Evolutionary conservation across 2,329 filamentous ascomycete genomes (phyloP), one percentile per base, ranked within the genome.

Genomic region (Macroventuria anomochaeta): DNA sequence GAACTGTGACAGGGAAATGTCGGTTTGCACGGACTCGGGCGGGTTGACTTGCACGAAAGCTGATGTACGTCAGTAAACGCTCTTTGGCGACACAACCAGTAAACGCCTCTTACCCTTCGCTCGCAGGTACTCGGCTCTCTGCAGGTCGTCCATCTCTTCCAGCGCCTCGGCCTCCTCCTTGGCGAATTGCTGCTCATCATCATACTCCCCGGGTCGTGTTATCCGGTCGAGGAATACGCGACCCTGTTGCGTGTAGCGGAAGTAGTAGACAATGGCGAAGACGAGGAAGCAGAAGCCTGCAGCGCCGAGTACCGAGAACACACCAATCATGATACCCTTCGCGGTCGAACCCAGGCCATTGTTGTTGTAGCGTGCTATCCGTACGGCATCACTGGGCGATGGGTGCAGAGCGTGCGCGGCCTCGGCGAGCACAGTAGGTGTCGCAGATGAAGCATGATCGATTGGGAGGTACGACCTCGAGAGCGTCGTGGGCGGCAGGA

Each of bases 1-100:
- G 74, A 96, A 97, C 74, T 99, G 95, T 29, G 95, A 97, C 60
- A 99, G 80, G 18, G 95, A 97, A 61, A 99, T 99, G 72, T 99
- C 95, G 63, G 95, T 97, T 69, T 95, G 92, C 53, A 93, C 80
- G 7, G 95, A 97, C 75, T 99, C 95, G 61, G 95, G 92, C 3
- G 93, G 95, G 71, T 97, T 97, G 50, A 88, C 91, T 74, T 95
- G 88, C 58, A 97, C 87, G 72, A 96, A 99, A 26, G 93, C 95
- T 99, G 46, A 26, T 26, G 21, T 7, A 7, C 25, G 61, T 68
- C 26, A 63, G 59, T 34, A 7, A 34, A 4, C 12, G 33, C 7
- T 41, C 18, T n/a, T 12, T 28, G 8, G 18, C 8, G 3, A 12
- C n/a, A 5, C 18, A 11, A 25, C 10, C 8, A 18, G 13, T 10